Evolutionary conservation across 2,329 filamentous ascomycete species (phyloP), one percentile per base, ranked within the genome.

Genomic region (Aspergillus caelatus): DNA sequence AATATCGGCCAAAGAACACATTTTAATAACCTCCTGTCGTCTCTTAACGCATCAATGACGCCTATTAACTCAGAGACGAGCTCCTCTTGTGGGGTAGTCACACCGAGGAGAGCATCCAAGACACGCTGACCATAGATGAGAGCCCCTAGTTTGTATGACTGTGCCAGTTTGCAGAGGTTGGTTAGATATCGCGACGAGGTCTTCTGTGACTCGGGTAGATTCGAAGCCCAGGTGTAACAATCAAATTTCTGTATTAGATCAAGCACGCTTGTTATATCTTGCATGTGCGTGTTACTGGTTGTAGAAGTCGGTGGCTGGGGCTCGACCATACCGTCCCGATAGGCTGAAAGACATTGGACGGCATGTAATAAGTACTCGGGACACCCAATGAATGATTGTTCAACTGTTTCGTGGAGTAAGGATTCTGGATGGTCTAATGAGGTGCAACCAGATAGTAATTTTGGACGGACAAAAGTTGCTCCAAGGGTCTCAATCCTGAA

Each of bases 351-450:
- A 19, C 55, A 68, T 61, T 72, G 73, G 2, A 76, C 71, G 9
- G 70, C 71, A 32, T 65, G 69, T 3, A 77, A 58, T 1, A 78
- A 64, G 53, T 74, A 75, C 36, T 72, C 74, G 0, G 76, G 76
- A 48, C 76, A 78, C 10, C 76, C 76, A 16, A 78, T 74, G 50
- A 78, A 78, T 1, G 76, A 77, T 28, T 71, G 62, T 48, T 78
- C 74, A 3, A 76, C 69, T 1, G 65, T 66, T 58, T 77, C 74
- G 52, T 70, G 62, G 4, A 60, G 59, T n/a, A 67, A 65, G 4
- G 58, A 36, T 4, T 60, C 63, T 26, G 66, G 61, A 19, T 66
- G 52, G 2, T 68, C 67, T 3, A 68, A 43, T 2, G 65, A 62
- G 10, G 62, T 52, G 32, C 63, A 71, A 2, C 71, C 62, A 1